phyloP scores from a whole-genome alignment of 129 eudicot genomes.

The Smallanthus sonchifolius region DNA sequence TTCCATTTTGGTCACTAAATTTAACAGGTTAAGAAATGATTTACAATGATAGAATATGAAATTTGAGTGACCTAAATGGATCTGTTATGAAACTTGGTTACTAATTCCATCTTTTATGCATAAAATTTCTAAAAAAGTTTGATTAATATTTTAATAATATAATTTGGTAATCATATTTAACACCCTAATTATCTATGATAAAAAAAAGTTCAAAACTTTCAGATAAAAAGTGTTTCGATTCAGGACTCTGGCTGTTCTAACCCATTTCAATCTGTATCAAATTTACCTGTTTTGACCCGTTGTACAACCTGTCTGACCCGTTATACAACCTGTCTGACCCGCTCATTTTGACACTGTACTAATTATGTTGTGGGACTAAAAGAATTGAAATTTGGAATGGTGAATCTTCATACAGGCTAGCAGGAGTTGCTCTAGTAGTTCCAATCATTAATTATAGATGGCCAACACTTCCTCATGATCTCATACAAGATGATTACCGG shows the following conservation, averaged over 20 bases:
- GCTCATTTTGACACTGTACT: neutral
- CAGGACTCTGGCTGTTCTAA: neutral
- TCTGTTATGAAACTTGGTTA: neutral
- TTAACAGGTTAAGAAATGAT: neutral
- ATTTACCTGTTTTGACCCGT: neutral
- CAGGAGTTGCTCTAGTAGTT: constrained; percentile 80
- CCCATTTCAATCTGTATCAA: neutral
- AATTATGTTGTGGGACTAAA: constrained; percentile 9
- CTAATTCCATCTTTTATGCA: neutral
- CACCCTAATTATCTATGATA: neutral
- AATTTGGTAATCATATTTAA: neutral
- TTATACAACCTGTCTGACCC: neutral
- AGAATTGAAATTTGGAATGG: constrained; percentile 3
- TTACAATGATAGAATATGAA: neutral
- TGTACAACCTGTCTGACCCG: neutral
- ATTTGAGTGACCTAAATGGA: neutral
- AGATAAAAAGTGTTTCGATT: neutral
- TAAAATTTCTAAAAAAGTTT: neutral
- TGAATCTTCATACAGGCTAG: constrained; percentile 47
- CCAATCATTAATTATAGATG: constrained; percentile 79
- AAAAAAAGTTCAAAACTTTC: neutral
- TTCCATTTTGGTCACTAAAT: neutral
- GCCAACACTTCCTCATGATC: constrained; percentile 72
- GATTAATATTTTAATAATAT: neutral
- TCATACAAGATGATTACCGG: constrained; percentile 73